Base-by-base conservation (phyloP, 2,329 filamentous ascomycete genomes). In the Botrytis paeoniae region DNA sequence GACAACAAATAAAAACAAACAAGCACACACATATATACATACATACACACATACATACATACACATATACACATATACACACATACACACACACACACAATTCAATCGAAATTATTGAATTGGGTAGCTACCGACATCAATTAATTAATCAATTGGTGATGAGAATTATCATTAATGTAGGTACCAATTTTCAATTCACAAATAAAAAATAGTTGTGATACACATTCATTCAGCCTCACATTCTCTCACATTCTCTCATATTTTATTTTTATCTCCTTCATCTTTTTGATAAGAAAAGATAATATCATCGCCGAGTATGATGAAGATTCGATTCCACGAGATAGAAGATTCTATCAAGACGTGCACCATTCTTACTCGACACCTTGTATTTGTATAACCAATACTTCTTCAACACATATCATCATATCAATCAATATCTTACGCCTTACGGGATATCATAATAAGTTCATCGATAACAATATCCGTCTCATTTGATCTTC, bases 401-500 rank as follows among this genome's bases (percentile, higher is more conserved):
- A 79, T 79, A 75, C 77, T 72, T 35, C 71, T 45, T 45, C 73
- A 77, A 78, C 78, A 79, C 77, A 78, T 78, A 32, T 73, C 64
- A 60, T 25, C 32, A n/a, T 14, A 25, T 7, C 48, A 62, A 29
- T 66, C 68, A 45, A 62, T 43, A 65, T 60, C 37, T 43, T 29
- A 32, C 37, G 54, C 54, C 66, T 43, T 45, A 61, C 29, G 35
- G 29, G 41, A 59, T 7, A 69, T 60, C 37, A 69, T 32, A 9
- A 32, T 22, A 32, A 35, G 20, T 61, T 37, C 22, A 32, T 32
- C 59, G 35, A 37, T 54, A 54, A 25, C 51, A 54, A 54, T 54
- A 18, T 29, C 25, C 12, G 12, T 61, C 35, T 39, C 22, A 39
- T 39, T 62, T n/a, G 59, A n/a, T 9, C 16, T 54, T 22, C 20